Conservation (phyloP, 2,329 filamentous ascomycete species). For the Trichocomaceae sp. region DNA sequence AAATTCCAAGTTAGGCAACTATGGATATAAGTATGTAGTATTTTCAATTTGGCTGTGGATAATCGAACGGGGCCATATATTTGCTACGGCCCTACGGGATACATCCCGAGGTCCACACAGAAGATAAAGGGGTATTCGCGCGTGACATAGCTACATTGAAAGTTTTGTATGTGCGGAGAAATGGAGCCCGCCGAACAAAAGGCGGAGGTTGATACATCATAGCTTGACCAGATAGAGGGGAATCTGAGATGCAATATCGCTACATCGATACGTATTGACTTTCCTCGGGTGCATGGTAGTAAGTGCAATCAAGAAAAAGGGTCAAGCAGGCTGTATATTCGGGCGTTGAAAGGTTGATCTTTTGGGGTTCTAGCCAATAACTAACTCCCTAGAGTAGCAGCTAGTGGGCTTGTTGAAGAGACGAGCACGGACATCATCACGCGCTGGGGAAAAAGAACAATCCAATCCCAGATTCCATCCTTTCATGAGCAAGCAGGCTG, state of each 20-base stretch:
- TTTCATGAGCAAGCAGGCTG: neutral
- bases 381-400: neutral
- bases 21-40: neutral
- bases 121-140: conserved; percentile 13
- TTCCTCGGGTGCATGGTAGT: neutral
- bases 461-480: conserved; percentile 3
- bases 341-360: conserved; percentile 2
- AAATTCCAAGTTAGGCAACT: conserved; percentile 17
- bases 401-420: conserved; percentile 4
- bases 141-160: neutral
- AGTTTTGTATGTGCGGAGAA: neutral
- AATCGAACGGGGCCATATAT: conserved; percentile 18
- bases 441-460: conserved; percentile 8
- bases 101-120: conserved; percentile 20
- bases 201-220: neutral
- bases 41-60: conserved; percentile 11
- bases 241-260: neutral
- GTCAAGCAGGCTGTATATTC: neutral
- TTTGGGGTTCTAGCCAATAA: conserved; percentile 7
- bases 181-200: neutral
- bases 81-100: conserved; percentile 10
- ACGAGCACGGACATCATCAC: conserved; percentile 14
- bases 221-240: neutral
- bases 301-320: neutral
- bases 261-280: neutral